Conservation (phyloP, 2,329 filamentous ascomycete genomes). For the Aspergillus viridinutans region DNA sequence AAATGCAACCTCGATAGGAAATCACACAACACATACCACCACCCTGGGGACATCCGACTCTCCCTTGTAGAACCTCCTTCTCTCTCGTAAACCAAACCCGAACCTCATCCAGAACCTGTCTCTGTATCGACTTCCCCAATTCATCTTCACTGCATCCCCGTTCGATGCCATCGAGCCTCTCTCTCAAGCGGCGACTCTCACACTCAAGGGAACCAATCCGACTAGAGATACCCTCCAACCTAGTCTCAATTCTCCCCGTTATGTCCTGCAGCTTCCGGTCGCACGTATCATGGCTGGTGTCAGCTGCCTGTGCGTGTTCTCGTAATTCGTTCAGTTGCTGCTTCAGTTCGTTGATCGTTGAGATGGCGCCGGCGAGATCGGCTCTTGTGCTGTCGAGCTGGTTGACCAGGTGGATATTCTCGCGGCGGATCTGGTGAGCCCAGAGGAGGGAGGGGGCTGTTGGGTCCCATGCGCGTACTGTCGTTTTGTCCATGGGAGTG, state of each 20-base stretch:
- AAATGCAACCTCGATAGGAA: too few relatives aligned
- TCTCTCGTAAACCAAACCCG: background rate
- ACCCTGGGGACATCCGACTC: background rate
- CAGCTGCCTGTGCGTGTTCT: background rate
- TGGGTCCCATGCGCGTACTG: constrained; percentile 1
- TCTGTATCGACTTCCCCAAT: background rate
- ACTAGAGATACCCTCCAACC: background rate
- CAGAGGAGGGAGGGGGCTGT: constrained; percentile 29
- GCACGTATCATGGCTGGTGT: background rate
- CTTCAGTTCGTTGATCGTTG: constrained; percentile 4
- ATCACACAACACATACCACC: background rate
- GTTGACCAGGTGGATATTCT: constrained; percentile 29
- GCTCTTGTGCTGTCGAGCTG: constrained; percentile 21
- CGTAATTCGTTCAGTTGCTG: constrained; percentile 2
- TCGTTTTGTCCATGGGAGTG: constrained; percentile 4
- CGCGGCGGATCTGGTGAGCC: constrained; percentile 37
- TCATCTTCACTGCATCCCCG: background rate
- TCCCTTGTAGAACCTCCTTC: background rate
- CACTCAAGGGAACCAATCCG: background rate
- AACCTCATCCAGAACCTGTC: background rate
- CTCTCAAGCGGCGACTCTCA: background rate
- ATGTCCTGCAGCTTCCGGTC: background rate
- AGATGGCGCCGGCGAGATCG: constrained; percentile 6
- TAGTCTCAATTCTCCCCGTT: background rate
- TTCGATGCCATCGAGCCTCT: background rate